Base-by-base conservation (phyloP, 2,329 filamentous ascomycete genomes). In the Ceratocystis albifundus region DNA sequence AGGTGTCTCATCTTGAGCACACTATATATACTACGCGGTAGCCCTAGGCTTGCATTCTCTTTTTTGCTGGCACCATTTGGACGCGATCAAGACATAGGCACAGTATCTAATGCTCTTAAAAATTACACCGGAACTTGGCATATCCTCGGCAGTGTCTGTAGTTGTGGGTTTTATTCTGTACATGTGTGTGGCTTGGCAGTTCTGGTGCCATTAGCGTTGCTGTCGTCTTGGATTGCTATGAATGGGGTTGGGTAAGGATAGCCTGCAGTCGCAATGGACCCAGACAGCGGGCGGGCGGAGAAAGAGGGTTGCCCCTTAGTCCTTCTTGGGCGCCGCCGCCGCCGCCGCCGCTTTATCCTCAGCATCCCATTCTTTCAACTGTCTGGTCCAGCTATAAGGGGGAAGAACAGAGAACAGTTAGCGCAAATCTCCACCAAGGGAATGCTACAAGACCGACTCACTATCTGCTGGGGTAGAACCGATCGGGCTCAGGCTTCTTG, bases 381-480 rank as follows among this genome's bases (percentile, higher is more conserved):
- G 77, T 71, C 74, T 78, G 68, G 77, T 78, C 77, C 77, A 79
- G 70, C 77, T 79, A 65, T 28, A 30, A 22, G 4, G 6, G n/a
- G 5, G 36, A 32, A 8, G 7, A 57, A 30, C 28, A 57, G 28
- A 15, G 36, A 22, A 7, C 6, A 7, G 17, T 57, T 57, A 57
- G 53, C 15, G 28, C 53, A 17, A 22, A 22, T 7, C 28, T 32
- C 53, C 25, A n/a, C 17, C 1, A 12, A 30, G 17, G 53, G 25
- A 6, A n/a, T 32, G 53, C 12, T 3, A 20, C 25, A 8, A 20
- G 28, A 50, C 4, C n/a, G 7, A 83, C 88, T 73, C 81, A 93
- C 89, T 88, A 85, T 84, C 90, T 83, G 78, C 89, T 94, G 61
- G 89, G 89, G 76, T 87, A 91, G 82, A 92, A 94, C 73, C 88